Conservation (phyloP, 441 rosid genomes). For the Brassica balearica region DNA sequence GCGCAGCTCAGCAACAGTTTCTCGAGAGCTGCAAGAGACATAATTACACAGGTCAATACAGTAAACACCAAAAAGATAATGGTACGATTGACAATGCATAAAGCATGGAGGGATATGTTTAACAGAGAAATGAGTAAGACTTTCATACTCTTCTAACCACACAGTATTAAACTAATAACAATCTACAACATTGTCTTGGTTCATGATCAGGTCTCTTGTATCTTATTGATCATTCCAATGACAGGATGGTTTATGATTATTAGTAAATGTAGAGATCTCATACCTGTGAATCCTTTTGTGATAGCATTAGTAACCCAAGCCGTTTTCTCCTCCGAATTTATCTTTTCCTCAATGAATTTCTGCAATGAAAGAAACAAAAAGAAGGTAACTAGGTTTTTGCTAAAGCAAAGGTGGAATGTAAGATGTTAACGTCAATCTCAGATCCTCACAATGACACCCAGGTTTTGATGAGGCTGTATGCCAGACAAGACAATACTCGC, state of each 20-base stretch:
- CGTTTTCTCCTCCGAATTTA: conserved; percentile 51
- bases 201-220: not conserved
- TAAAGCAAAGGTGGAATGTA: not conserved
- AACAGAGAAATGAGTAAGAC: conserved; percentile 10
- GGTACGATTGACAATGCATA: no score
- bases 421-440: conserved; percentile 6
- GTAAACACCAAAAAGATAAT: conserved; percentile 7
- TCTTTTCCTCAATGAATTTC: conserved; percentile 65
- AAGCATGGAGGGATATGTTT: not conserved
- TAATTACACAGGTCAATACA: not conserved
- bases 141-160: not conserved
- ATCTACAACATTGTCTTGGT: not conserved
- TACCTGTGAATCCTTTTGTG: conserved; percentile 77
- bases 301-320: conserved; percentile 62
- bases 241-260: not conserved
- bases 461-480: conserved; percentile 87
- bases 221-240: not conserved
- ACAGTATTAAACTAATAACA: not conserved
- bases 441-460: conserved; percentile 43
- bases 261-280: not conserved
- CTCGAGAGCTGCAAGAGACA: conserved; percentile 66
- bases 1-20: conserved; percentile 63
- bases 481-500: conserved; percentile 74
- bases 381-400: not conserved
- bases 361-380: conserved; percentile 23